phyloP scores from a whole-genome alignment of 2,329 filamentous ascomycete species.

The Canariomyces notabilis region DNA sequence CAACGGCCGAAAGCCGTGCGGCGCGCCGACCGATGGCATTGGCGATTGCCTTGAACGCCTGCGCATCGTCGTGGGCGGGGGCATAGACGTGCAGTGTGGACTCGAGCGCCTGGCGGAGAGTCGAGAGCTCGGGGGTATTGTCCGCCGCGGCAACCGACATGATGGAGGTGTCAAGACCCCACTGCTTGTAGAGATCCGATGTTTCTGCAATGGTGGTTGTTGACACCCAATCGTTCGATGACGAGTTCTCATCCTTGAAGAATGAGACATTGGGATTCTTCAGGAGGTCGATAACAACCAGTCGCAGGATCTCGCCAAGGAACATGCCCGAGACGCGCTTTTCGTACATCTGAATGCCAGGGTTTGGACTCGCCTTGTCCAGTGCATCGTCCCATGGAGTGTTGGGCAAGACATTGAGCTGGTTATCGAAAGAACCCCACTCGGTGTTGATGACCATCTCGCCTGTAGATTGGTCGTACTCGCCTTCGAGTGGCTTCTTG shows the following conservation, averaged over 20 bases:
- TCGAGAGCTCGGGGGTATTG: conserved; percentile 63
- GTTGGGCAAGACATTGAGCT: conserved; percentile 78
- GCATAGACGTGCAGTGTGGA: conserved; percentile 70
- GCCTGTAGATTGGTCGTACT: conserved; percentile 74
- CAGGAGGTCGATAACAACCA: conserved; percentile 68
- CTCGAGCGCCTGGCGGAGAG: conserved; percentile 73
- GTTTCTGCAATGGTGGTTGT: conserved; percentile 63
- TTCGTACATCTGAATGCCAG: conserved; percentile 97
- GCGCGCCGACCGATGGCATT: conserved; percentile 83
- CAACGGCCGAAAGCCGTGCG: conserved; percentile 80
- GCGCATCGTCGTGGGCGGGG: conserved; percentile 75
- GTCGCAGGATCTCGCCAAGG: conserved; percentile 84
- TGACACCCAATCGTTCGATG: conserved; percentile 62
- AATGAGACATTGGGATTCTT: conserved; percentile 62
- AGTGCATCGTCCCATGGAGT: conserved; percentile 77
- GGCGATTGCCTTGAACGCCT: conserved; percentile 78
- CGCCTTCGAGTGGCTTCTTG: conserved; percentile 66
- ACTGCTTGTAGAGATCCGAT: conserved; percentile 68
- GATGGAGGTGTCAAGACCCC: conserved; percentile 88
- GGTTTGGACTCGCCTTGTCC: conserved; percentile 78
- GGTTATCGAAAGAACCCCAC: conserved; percentile 98
- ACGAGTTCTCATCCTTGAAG: conserved; percentile 72
- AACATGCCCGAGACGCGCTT: conserved; percentile 99
- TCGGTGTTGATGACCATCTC: conserved; percentile 98
- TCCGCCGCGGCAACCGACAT: conserved; percentile 84